Conservation (phyloP, 176 grass and related monocot species). For the Cenchrus purpureus region DNA sequence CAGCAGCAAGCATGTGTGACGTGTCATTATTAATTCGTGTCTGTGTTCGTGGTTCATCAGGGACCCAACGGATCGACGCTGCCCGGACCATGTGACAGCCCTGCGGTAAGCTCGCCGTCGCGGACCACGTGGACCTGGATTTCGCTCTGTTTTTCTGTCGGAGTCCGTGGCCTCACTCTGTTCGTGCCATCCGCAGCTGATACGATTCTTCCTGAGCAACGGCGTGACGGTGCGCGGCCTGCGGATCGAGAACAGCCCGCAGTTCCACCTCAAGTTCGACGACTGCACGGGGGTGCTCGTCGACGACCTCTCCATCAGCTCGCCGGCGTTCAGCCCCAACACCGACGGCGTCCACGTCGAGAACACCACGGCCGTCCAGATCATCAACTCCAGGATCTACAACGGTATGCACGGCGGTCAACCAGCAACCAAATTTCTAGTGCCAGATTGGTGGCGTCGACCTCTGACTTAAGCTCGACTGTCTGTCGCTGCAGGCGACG, state of each 20-base stretch:
- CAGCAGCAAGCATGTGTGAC: neutral
- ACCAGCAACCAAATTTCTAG: neutral
- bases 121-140: neutral
- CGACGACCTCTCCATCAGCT: slow-evolving; percentile 57
- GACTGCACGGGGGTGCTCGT: slow-evolving; percentile 61
- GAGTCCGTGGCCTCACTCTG: neutral
- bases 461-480: neutral
- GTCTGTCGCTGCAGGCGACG: slow-evolving; percentile 54
- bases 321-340: slow-evolving; percentile 74
- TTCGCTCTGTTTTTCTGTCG: neutral
- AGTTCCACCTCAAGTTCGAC: slow-evolving; percentile 90
- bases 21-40: neutral
- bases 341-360: slow-evolving; percentile 90
- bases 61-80: slow-evolving; percentile 80
- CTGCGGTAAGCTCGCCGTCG: slow-evolving; percentile 45
- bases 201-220: slow-evolving; percentile 65
- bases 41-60: slow-evolving; percentile 35
- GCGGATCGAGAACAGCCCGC: slow-evolving; percentile 76
- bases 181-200: slow-evolving; percentile 43
- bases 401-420: slow-evolving; percentile 41
- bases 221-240: slow-evolving; percentile 57
- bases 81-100: slow-evolving; percentile 80
- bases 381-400: slow-evolving; percentile 65
- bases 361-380: slow-evolving; percentile 66
- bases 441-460: neutral